Base-by-base conservation (phyloP, 2,329 filamentous ascomycete genomes). In the Colletotrichum karsti region DNA sequence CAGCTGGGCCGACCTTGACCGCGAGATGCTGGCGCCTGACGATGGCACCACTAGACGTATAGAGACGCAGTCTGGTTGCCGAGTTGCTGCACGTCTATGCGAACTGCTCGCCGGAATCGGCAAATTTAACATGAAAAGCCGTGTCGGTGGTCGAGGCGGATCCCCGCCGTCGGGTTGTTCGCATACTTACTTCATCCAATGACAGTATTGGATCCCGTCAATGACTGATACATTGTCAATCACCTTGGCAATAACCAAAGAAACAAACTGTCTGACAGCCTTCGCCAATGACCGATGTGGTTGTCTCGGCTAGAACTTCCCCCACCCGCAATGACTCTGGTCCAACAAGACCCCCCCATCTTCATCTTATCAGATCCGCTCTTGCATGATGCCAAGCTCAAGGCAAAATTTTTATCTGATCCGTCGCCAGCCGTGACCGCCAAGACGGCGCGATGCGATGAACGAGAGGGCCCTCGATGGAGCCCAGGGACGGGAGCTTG, bases 341-440 rank as follows among this genome's bases (percentile, higher is more conserved):
- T 20, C 10, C 18, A n/a, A 7, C 7, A 50, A 30, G 48, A n/a
- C n/a, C n/a, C n/a, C 46, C 28, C 59, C 59, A 26, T 46, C 39
- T 26, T 62, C 60, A 57, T 63, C 60, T 63, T 63, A 63, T 63
- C 51, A 63, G 60, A 63, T 63, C 60, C 60, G 51, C 60, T 48
- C 51, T 13, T 39, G 51, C 60, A 63, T 63, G 50, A 10, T 18
- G 51, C 60, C 60, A 63, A 63, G 60, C 28, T 35, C 20, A 37
- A 48, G 30, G 20, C 42, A 59, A 22, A 50, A 12, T n/a, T 63
- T 63, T 57, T 63, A 63, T 63, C 60, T 57, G 51, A 63, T 63
- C 60, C 60, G 60, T 33, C n/a, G 41, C 30, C 60, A 63, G 30
- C 51, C 60, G 60, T 37, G 9, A 30, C 6, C 22, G 59, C 59